phyloP scores from a whole-genome alignment of 2,329 filamentous ascomycete genomes.

The Aspergillus costaricaensis region DNA sequence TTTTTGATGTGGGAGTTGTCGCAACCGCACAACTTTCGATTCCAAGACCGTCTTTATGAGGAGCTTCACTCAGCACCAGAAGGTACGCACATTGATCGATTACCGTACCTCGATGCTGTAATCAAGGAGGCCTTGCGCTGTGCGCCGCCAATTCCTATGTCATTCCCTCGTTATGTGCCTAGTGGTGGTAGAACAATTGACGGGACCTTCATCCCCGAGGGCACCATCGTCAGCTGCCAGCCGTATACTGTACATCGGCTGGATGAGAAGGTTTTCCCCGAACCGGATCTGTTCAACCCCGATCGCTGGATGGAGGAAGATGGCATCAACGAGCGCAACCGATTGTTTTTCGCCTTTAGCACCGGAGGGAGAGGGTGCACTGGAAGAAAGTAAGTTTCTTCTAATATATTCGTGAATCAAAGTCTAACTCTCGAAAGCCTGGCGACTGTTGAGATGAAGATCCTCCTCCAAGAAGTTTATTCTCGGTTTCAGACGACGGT shows the following conservation, averaged over 20 bases:
- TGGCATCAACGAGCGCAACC: conserved; percentile 44
- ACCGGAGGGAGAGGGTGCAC: conserved; percentile 64
- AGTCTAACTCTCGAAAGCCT: conserved; percentile 45
- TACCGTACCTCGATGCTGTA: conserved; percentile 64
- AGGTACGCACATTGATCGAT: conserved; percentile 35
- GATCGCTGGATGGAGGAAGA: conserved; percentile 41
- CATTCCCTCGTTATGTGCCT: conserved; percentile 50
- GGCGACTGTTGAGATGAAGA: conserved; percentile 69
- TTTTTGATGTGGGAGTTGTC: conserved; percentile 74
- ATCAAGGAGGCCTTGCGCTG: conserved; percentile 64
- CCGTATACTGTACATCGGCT: conserved; percentile 41
- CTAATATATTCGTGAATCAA: no score
- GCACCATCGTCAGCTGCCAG: conserved; percentile 43
- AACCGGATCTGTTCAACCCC: conserved; percentile 33
- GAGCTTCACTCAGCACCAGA: conserved; percentile 53
- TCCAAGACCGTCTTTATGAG: conserved; percentile 56
- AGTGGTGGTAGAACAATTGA: conserved; percentile 45
- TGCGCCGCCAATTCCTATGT: conserved; percentile 55
- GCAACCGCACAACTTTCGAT: conserved; percentile 54
- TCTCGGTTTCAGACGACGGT: conserved; percentile 55
- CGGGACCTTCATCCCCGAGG: conserved; percentile 35
- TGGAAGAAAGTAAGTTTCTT: conserved; percentile 60
- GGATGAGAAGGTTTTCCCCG: conserved; percentile 32
- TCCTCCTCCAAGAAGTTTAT: conserved; percentile 64
- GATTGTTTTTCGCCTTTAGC: conserved; percentile 66